A percentile compares a stretch with the other conserved stretches of the same genome.
Evolutionary conservation across 2,329 filamentous ascomycete species (phyloP).

Genomic region (Diaporthe nobilis): DNA sequence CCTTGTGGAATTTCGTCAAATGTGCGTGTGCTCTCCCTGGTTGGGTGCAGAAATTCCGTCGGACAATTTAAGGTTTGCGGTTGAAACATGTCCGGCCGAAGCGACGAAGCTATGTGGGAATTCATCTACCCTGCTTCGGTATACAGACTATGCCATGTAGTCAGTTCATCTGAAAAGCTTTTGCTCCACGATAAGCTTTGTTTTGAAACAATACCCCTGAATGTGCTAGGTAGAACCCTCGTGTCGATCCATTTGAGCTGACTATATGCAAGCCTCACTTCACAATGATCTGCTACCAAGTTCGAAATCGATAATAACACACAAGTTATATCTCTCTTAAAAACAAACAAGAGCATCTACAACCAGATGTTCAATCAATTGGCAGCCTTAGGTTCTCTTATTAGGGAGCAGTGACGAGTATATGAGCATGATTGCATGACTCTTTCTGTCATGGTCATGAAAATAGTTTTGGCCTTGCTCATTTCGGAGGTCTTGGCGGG

Average conservation of each 20-base stretch:
- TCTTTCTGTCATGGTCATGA: neutral
- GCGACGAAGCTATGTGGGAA: neutral
- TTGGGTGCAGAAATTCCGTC: neutral
- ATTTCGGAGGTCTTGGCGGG: slow-evolving; percentile 24
- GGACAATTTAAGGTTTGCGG: neutral
- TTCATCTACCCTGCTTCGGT: neutral
- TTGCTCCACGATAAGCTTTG: slow-evolving; percentile 17
- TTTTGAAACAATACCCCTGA: slow-evolving; percentile 27
- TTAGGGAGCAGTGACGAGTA: neutral
- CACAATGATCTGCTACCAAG: neutral
- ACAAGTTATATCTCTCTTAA: too few species aligned
- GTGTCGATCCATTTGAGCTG: neutral
- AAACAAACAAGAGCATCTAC: neutral
- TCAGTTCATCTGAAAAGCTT: slow-evolving; percentile 8
- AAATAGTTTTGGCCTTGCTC: slow-evolving; percentile 17
- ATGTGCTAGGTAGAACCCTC: neutral
- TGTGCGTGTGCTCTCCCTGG: neutral
- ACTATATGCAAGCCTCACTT: neutral
- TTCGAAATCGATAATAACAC: neutral
- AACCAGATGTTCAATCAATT: neutral
- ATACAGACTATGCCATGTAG: neutral
- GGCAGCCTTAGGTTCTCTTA: neutral
- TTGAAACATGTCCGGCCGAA: neutral
- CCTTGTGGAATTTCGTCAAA: neutral
- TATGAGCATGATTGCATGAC: slow-evolving; percentile 10